Evolutionary conservation across 1,139 yeast species (phyloP).

Genomic region (Debaryomycetaceae sp.): DNA sequence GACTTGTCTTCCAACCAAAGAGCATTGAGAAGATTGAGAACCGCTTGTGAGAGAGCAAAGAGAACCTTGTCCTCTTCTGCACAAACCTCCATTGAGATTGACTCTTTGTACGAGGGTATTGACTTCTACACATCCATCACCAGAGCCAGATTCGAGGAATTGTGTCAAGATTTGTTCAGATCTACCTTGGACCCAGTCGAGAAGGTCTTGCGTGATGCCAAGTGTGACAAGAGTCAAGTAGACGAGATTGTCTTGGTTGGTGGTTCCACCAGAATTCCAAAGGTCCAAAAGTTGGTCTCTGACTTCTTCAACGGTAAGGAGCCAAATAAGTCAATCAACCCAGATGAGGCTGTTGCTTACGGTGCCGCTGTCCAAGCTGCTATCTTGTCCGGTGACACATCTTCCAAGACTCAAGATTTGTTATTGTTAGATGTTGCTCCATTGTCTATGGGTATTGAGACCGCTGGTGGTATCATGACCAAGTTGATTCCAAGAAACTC

Average conservation of each 20-base stretch:
- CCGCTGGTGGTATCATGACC: constrained; percentile 94
- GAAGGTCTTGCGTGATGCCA: constrained; percentile 38
- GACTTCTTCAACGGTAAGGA: constrained; percentile 43
- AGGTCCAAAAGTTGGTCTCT: constrained; percentile 37
- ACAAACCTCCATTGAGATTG: constrained; percentile 37
- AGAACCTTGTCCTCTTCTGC: constrained; percentile 38
- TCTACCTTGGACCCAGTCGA: constrained; percentile 39
- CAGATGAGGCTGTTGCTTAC: constrained; percentile 69
- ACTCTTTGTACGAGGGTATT: constrained; percentile 36
- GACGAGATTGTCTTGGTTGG: constrained; percentile 40
- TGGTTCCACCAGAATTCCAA: constrained; percentile 43
- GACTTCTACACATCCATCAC: constrained; percentile 40
- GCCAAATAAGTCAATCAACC: constrained; percentile 46
- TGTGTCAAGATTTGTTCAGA: constrained; percentile 39
- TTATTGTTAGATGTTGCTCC: constrained; percentile 96
- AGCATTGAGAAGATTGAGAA: constrained; percentile 40
- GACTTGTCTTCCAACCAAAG: constrained; percentile 36
- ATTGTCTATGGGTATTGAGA: constrained; percentile 89
- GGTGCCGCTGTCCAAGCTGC: constrained; percentile 87
- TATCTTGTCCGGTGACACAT: constrained; percentile 83
- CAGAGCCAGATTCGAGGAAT: constrained; percentile 40
- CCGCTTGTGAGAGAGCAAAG: constrained; percentile 41
- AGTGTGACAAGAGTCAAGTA: constrained; percentile 35
- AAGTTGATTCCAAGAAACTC: constrained; percentile 93
- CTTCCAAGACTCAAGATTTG: constrained; percentile 81